Base-by-base conservation (phyloP, 352 stramenopile genomes). In the Phytophthora podocarpi region DNA sequence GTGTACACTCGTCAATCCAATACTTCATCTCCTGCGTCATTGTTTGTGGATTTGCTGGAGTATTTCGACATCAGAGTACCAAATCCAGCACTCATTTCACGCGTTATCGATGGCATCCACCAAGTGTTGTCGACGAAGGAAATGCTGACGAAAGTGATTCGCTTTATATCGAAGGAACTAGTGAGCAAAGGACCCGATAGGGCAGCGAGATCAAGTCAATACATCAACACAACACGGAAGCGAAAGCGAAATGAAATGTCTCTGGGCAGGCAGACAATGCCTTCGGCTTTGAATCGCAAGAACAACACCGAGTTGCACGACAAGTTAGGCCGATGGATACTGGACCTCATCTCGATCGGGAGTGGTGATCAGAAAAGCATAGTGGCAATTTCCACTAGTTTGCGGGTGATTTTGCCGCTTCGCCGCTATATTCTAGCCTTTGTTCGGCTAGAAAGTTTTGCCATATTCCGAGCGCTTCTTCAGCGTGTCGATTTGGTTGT, bases 331-430 rank as follows among this genome's bases (percentile, higher is more conserved):
- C 34, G 27, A 40, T 87, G 73, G 73, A 51, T 87, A 34, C 23
- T 82, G 34, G 53, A 71, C 26, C 65, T 87, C 27, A 40, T 85
- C 1, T 73, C 71, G n/a, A 66, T 80, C n/a, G 60, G 49, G 9
- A 67, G 56, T 60, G 67, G 51, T 18, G 63, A 65, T 26, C 55
- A 40, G 16, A 71, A 55, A 40, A 72, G 68, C 26, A 59, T 84
- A 30, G 32, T 61, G 4, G 67, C 63, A 4, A 47, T 85, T 32
- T 72, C 64, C 10, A 55, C 66, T 23, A 64, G 49, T 21, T 52
- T 87, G 34, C 70, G 77, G 28, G n/a, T 87, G 12, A 32, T 85
- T 24, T 53, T 85, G n/a, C 78, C 78, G 15, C 71, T 87, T 55
- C 74, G 76, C 47, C 73, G 70, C 5, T 70, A 64, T 15, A 80